Conservation (phyloP, 768 basidiomycete genomes). For the Lentinula lateritia region DNA sequence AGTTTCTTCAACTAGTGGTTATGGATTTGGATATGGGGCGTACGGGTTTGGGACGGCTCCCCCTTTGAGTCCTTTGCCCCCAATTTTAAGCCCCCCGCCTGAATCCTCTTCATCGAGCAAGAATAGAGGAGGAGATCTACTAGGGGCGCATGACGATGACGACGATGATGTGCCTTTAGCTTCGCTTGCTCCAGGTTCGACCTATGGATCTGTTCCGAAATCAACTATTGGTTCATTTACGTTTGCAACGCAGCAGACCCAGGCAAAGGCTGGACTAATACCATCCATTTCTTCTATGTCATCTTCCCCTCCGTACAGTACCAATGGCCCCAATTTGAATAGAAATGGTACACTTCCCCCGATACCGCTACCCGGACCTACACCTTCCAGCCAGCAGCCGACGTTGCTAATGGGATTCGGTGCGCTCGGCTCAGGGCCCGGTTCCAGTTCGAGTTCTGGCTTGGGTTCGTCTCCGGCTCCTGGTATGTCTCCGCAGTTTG, state of each 20-base stretch:
- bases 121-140: neutral
- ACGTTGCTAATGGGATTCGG: neutral
- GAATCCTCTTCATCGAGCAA: neutral
- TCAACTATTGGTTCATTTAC: neutral
- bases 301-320: neutral
- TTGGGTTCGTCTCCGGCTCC: neutral
- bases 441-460: neutral
- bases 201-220: neutral
- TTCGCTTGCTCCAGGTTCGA: neutral
- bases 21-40: neutral
- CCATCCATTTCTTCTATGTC: neutral
- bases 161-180: conserved; percentile 2
- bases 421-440: neutral
- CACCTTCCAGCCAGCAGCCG: neutral
- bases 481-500: neutral
- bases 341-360: conserved; percentile 1
- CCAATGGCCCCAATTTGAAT: neutral
- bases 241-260: neutral
- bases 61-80: conserved; percentile 5
- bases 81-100: conserved; percentile 3
- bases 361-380: neutral
- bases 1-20: neutral
- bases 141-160: neutral
- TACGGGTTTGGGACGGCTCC: neutral
- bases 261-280: neutral